Evolutionary conservation across 2,329 filamentous ascomycete species (phyloP).

Genomic region (Diaporthe ampelina): DNA sequence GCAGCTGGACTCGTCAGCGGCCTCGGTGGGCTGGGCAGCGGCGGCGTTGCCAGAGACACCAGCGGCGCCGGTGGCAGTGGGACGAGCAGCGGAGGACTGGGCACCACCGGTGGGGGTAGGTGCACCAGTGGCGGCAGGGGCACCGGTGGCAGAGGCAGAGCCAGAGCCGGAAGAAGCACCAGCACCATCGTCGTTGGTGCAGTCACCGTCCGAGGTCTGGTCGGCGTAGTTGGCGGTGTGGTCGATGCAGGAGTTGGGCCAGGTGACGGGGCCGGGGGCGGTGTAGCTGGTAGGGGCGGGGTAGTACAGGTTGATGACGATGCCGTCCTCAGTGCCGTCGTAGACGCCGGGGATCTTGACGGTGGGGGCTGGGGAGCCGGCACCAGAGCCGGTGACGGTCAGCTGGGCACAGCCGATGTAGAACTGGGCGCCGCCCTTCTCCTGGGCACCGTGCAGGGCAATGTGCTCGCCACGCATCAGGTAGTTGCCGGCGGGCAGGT

Average conservation of each 20-base stretch:
- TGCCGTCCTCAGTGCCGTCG: constrained; percentile 51
- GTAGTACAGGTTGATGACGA: constrained; percentile 54
- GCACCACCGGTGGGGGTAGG: background rate
- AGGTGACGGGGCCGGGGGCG: constrained; percentile 51
- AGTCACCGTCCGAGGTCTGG: constrained; percentile 53
- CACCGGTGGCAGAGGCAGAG: background rate
- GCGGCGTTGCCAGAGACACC: constrained; percentile 16
- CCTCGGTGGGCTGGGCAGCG: constrained; percentile 5
- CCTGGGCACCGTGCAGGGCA: constrained; percentile 54
- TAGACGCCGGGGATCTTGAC: constrained; percentile 53
- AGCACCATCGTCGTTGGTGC: constrained; percentile 46
- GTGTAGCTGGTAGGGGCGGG: constrained; percentile 51
- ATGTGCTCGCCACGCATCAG: constrained; percentile 58
- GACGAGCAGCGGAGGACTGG: background rate
- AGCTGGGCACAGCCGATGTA: constrained; percentile 56
- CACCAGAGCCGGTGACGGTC: constrained; percentile 50
- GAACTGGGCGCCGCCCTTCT: constrained; percentile 54
- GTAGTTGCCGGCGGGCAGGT: constrained; percentile 54
- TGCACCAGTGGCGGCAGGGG: background rate
- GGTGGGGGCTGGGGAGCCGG: constrained; percentile 46
- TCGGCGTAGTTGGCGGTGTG: constrained; percentile 54
- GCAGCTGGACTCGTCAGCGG: constrained; percentile 5
- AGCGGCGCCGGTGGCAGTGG: constrained; percentile 2
- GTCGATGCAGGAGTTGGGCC: constrained; percentile 54
- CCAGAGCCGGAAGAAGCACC: constrained; percentile 14